Evolutionary conservation across 352 stramenopile species (phyloP).

Genomic region (Stramenopiles sp.): DNA sequence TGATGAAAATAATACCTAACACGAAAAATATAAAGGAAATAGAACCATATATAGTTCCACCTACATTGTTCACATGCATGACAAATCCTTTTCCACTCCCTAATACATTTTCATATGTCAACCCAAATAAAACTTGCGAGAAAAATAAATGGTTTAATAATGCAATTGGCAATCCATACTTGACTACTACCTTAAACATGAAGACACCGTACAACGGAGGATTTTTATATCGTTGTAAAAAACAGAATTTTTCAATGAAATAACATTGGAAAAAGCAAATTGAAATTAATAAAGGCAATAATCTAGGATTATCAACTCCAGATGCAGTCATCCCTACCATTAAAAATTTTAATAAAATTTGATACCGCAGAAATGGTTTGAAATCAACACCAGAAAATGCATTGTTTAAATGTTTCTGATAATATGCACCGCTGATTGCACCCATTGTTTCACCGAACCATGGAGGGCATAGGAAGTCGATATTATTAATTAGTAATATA

Average conservation of each 20-base stretch:
- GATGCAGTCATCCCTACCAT: not conserved
- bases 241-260: not conserved
- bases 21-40: not conserved
- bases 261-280: not conserved
- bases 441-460: not conserved
- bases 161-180: not conserved
- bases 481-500: not conserved
- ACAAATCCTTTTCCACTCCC: not conserved
- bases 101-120: too few species aligned
- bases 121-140: not conserved
- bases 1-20: not conserved
- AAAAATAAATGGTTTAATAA: not conserved
- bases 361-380: not conserved
- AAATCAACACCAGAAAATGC: not conserved
- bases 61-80: not conserved
- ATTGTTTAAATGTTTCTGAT: not conserved
- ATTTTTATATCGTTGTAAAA: not conserved
- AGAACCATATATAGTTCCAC: not conserved
- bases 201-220: not conserved
- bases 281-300: not conserved
- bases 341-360: conserved; percentile 4
- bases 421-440: not conserved
- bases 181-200: not conserved
- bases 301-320: not conserved
- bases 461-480: not conserved